Base-by-base conservation (phyloP, 106 monocot genomes). In the Amphibolis antarctica region DNA sequence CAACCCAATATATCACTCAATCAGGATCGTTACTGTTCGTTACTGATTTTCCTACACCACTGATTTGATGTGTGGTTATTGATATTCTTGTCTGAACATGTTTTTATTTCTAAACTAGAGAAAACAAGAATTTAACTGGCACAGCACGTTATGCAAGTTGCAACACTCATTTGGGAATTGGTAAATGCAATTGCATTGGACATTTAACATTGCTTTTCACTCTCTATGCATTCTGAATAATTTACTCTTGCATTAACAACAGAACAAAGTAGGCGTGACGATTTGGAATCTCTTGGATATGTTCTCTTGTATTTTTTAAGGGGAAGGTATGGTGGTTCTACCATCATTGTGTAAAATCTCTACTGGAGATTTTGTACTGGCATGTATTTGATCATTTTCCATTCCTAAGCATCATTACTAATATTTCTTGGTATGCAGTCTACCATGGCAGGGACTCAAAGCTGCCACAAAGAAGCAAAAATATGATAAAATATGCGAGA, bases 401-500 rank as follows among this genome's bases (percentile, higher is more conserved):
- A 23, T 55, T 55, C 24, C 54, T 4, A 15, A 15, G 12, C 3
- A 25, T 23, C 10, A 10, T n/a, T 29, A 12, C 13, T 62, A 3
- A 43, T 42, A 43, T 64, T 26, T 48, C 25, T 46, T 64, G 24
- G 86, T 67, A 1, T 42, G 29, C 12, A 61, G 61, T 21, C 88
- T 94, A 47, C 93, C 93, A 55, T 94, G 93, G 93, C 89, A 96
- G 62, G 94, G 94, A 55, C 76, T 96, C 25, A 96, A 89, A 82
- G 94, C 94, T 74, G 89, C 83, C 42, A 96, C 89, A 59, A 96
- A 89, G 69, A 89, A 83, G 71, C 94, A 89, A 47, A 96, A 96
- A 56, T 89, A 96, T 78, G 94, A 96, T 63, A 96, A 89, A 66
- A 96, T 96, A 53, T 84, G 89, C 76, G 89, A 96, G 51, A 96